Base-by-base conservation (phyloP, 805 yeast species). In the Schwanniomyces polymorphus region DNA sequence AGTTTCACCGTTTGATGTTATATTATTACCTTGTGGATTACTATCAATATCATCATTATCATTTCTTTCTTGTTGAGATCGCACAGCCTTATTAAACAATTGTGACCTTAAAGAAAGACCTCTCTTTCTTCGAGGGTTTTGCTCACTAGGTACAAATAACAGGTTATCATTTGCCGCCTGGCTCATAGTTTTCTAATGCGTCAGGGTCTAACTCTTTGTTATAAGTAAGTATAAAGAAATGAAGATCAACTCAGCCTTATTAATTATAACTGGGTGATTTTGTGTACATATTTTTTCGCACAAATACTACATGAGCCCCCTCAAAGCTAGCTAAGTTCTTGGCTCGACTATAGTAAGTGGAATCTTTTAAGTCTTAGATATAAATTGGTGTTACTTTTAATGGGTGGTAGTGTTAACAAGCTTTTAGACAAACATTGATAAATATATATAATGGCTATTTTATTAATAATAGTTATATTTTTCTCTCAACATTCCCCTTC, bases 91-190 rank as follows among this genome's bases (percentile, higher is more conserved):
- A 58, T 75, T 80, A 66, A 85, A 76, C 42, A 86, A 70, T 65
- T 86, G 90, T 0, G 87, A 74, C 50, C 91, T 72, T 46, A 86
- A 63, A 7, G 88, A 82, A 50, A 83, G 80, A 0, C 91, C 91
- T 55, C 91, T 65, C 50, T 76, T 78, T 51, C 88, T 68, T 27
- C 76, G 67, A 5, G 56, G 41, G 28, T 53, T 62, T 7, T 54
- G 57, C 3, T 56, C 52, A n/a, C 42, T 48, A 5, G 59, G 54
- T n/a, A 38, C 41, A 14, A 27, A 31, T 37, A 37, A 14, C 12
- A 12, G 16, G 17, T 23, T 37, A 18, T 31, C 11, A 8, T 16
- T 31, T 31, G 35, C 35, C 35, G 35, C 35, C 21, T 31, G 45
- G 29, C 46, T 43, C 46, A 43, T 43, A 21, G 21, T 14, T 31